Conservation (phyloP, 176 grass and related monocot genomes). For the Otatea glauca region DNA sequence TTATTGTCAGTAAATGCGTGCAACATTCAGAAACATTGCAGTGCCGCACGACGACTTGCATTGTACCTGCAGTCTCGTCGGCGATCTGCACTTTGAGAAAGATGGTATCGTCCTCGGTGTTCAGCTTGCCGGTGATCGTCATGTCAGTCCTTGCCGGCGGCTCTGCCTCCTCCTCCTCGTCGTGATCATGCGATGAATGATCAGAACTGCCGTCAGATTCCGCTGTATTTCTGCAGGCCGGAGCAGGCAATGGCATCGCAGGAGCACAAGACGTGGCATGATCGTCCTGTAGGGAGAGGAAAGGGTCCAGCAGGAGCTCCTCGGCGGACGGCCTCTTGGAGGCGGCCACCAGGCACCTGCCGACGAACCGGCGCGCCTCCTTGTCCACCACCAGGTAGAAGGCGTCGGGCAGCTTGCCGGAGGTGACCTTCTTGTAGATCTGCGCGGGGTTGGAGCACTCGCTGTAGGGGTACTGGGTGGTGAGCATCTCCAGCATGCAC, state of each 20-base stretch:
- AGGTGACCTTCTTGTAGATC: constrained; percentile 98
- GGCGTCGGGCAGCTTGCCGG: constrained; percentile 75
- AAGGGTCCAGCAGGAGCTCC: constrained; percentile 77
- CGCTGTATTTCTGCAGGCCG: background rate
- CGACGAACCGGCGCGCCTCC: constrained; percentile 62
- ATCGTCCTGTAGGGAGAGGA: constrained; percentile 58
- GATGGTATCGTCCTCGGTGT: constrained; percentile 78
- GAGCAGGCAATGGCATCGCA: background rate
- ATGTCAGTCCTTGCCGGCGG: constrained; percentile 50
- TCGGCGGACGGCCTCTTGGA: constrained; percentile 58
- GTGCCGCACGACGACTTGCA: background rate
- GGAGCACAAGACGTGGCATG: background rate
- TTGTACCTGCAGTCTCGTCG: constrained; percentile 59
- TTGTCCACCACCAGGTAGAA: constrained; percentile 56
- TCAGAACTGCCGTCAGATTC: background rate
- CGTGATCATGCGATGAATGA: background rate
- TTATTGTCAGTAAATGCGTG: background rate
- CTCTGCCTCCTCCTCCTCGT: background rate
- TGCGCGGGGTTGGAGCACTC: constrained; percentile 92
- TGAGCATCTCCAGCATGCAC: constrained; percentile 97
- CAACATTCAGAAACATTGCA: background rate
- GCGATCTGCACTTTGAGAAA: constrained; percentile 91
- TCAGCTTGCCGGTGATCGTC: constrained; percentile 92
- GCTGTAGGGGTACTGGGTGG: constrained; percentile 76
- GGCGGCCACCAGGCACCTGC: constrained; percentile 54